Base-by-base conservation (phyloP, 2,329 filamentous ascomycete species). In the Fusarium compactum region DNA sequence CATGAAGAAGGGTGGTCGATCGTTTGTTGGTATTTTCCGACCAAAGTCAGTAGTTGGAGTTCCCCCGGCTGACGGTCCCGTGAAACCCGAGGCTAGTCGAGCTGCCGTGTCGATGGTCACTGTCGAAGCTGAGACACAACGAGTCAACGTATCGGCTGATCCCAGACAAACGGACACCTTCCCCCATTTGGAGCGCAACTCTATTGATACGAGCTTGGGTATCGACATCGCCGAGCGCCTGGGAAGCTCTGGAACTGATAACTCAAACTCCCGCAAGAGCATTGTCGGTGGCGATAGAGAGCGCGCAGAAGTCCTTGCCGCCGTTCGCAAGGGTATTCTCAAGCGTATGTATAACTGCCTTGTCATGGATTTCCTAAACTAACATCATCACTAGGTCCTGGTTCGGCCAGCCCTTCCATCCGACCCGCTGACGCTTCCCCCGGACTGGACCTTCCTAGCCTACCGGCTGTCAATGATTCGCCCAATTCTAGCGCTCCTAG, bases 101-200 rank as follows among this genome's bases (percentile, higher is more conserved):
- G 92, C 93, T n/a, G 88, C 94, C 67, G 92, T 99, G 2, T 97
- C 96, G 0, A 97, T 97, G 89, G 92, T 99, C 54, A 98, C 93
- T 11, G 94, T 96, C 7, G 96, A 99, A 81, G 96, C 95, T 2
- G 95, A 98, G 81, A 88, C 94, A 55, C 93, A 97, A 73, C 90
- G 83, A 67, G 91, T 96, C 62, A 94, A 96, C 72, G 90, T 94
- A 47, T 94, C 92, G 62, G 85, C 86, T 2, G 87, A 93, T 67
- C 89, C 90, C 2, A 86, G 89, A 68, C 87, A 91, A 6, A 89
- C 92, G 59, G 83, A 84, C 52, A 90, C 89, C 6, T 97, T 95
- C 76, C 95, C 95, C 27, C 93, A 91, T 75, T 83, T 97, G 25
- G 95, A 97, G 81, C 86, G 90, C 43, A 95, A 95, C 76, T 95